Conservation (phyloP, 1,139 yeast genomes). For the Williopsis jadinii region DNA sequence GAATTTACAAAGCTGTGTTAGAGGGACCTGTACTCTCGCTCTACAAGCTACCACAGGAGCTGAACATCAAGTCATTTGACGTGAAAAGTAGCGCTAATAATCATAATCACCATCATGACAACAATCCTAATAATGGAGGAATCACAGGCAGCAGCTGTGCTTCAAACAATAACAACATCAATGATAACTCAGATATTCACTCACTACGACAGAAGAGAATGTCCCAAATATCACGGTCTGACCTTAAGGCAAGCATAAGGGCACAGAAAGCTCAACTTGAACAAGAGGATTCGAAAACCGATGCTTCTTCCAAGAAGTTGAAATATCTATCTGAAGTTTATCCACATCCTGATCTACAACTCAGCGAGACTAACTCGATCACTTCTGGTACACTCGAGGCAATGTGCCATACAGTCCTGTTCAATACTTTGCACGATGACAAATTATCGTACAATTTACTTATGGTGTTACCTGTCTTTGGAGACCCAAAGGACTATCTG, state of each 20-base stretch:
- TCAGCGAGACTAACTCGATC: slow-evolving; percentile 38
- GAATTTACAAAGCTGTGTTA: slow-evolving; percentile 54
- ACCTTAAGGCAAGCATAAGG: slow-evolving; percentile 10
- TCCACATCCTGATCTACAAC: slow-evolving; percentile 65
- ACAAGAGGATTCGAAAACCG: slow-evolving; percentile 1
- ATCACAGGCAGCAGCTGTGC: no score
- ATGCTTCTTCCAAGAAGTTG: slow-evolving; percentile 12
- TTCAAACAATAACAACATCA: no score
- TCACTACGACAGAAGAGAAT: slow-evolving; percentile 21
- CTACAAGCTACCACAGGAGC: slow-evolving; percentile 45
- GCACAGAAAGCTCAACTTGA: slow-evolving; percentile 5
- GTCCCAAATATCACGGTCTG: slow-evolving; percentile 16
- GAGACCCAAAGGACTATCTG: slow-evolving; percentile 49
- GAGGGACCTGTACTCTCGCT: slow-evolving; percentile 55
- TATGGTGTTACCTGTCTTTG: slow-evolving; percentile 57
- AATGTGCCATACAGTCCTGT: slow-evolving; percentile 65
- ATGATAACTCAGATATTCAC: no score
- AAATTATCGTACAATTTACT: slow-evolving; percentile 40
- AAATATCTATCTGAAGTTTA: slow-evolving; percentile 34
- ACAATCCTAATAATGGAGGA: no score
- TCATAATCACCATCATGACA: no score
- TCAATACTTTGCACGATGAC: slow-evolving; percentile 35
- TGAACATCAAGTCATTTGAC: slow-evolving; percentile 43
- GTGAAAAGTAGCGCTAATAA: neutral
- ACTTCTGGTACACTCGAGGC: slow-evolving; percentile 57